phyloP scores from a whole-genome alignment of 108 stramenopile species.

The Cylindrotheca fusiformis region DNA sequence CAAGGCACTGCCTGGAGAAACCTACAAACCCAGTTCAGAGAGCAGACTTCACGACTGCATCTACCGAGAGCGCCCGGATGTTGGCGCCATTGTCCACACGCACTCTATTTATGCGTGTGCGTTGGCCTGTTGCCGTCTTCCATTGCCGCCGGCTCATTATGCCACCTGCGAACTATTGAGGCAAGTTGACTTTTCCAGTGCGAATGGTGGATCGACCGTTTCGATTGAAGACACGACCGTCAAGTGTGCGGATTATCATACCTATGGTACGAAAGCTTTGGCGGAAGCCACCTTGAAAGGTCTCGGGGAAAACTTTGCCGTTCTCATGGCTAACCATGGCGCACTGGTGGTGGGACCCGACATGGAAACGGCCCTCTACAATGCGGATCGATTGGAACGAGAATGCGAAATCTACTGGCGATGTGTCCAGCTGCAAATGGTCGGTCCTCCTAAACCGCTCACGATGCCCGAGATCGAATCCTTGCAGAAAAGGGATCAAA shows the following conservation, averaged over 20 bases:
- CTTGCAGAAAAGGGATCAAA: slow-evolving; percentile 10
- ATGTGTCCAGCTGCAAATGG: slow-evolving; percentile 9
- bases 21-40: slow-evolving; percentile 14
- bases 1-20: slow-evolving; percentile 5
- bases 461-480: slow-evolving; percentile 10
- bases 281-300: slow-evolving; percentile 8
- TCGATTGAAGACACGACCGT: not conserved
- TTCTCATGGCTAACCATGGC: slow-evolving; percentile 24
- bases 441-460: slow-evolving; percentile 15
- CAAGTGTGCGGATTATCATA: slow-evolving; percentile 17
- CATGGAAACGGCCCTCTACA: slow-evolving; percentile 16
- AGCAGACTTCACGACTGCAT: slow-evolving; percentile 7
- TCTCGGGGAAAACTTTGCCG: slow-evolving; percentile 18
- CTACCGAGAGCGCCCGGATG: slow-evolving; percentile 18
- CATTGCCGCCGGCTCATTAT: slow-evolving; percentile 22
- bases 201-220: slow-evolving; percentile 6
- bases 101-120: slow-evolving; percentile 24
- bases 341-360: slow-evolving; percentile 23
- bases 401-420: slow-evolving; percentile 28
- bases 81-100: slow-evolving; percentile 19
- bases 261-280: slow-evolving; percentile 16
- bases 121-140: slow-evolving; percentile 21
- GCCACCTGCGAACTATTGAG: slow-evolving; percentile 20
- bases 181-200: not conserved
- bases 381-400: slow-evolving; percentile 18